Percentiles rank a stretch among this genome's conserved stretches.
Conservation (phyloP, 148 eudicot species). For the Chenopodium album region DNA sequence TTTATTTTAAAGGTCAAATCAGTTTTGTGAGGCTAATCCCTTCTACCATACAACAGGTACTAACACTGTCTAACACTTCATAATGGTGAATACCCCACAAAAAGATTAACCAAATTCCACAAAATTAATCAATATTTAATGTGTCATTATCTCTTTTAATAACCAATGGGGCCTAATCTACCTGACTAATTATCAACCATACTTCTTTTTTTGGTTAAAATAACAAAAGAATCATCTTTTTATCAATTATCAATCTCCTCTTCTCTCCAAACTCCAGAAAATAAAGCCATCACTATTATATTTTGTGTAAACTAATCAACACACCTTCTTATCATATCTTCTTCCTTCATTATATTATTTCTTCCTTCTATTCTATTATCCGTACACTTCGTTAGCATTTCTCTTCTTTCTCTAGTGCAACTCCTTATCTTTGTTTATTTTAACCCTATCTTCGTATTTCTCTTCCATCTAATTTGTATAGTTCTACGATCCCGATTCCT, state of each 20-base stretch:
- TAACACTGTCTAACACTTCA: too few relatives aligned
- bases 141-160: conserved; percentile 12
- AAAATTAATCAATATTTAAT: too few relatives aligned
- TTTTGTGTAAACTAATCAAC: background rate
- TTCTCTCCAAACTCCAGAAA: conserved; percentile 9
- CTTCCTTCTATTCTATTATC: conserved; percentile 3
- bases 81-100: background rate
- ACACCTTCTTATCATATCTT: conserved; percentile 6
- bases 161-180: conserved; percentile 6
- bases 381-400: background rate
- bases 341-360: conserved; percentile 6
- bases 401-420: background rate
- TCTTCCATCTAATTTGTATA: background rate
- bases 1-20: background rate
- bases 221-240: conserved; percentile 24
- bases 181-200: conserved; percentile 22
- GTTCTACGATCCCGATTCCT: background rate
- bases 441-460: background rate
- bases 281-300: conserved; percentile 6
- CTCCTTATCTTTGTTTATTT: background rate
- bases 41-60: background rate
- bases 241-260: background rate
- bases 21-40: background rate
- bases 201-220: conserved; percentile 11
- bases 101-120: background rate